These are phyloP conservation scores for Rubroboletus satanas DNA, from an alignment of 768 basidiomycete species.

Conservation along the genomic window DNA sequence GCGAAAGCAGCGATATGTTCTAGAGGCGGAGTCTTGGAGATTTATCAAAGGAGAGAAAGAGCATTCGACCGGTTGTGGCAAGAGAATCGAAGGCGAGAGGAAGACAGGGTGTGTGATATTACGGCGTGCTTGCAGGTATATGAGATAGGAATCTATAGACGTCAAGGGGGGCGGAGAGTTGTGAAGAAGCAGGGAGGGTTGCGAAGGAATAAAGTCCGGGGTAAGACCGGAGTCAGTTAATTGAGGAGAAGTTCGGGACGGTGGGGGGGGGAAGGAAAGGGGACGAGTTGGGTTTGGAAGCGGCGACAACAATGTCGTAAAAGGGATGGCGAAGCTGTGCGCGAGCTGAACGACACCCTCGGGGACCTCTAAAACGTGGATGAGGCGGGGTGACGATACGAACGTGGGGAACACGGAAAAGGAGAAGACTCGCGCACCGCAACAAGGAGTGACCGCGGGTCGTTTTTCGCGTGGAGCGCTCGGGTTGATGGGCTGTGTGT, in stretches of 20 bases:
- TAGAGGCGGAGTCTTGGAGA: constrained; percentile 13
- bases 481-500: constrained; percentile 6
- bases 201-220: constrained; percentile 28
- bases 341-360: constrained; percentile 17
- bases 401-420: constrained; percentile 25
- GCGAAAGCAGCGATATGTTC: constrained; percentile 15
- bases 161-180: constrained; percentile 13
- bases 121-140: constrained; percentile 16
- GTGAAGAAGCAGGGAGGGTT: constrained; percentile 17
- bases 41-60: constrained; percentile 19
- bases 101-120: constrained; percentile 26
- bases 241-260: constrained; percentile 16
- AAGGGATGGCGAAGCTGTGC: constrained; percentile 21
- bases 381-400: constrained; percentile 19
- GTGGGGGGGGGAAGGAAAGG: constrained; percentile 15
- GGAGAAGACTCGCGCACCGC: constrained; percentile 4
- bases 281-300: constrained; percentile 15
- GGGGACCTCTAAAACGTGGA: constrained; percentile 27
- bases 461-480: background rate
- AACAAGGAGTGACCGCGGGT: background rate
- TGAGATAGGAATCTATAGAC: constrained; percentile 30
- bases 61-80: constrained; percentile 21
- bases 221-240: constrained; percentile 27
- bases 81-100: constrained; percentile 18
- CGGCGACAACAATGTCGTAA: constrained; percentile 25